Percentiles rank a stretch among this genome's conserved stretches.
These are phyloP conservation scores for Neurospora pannonica DNA, from an alignment of 495 filamentous ascomycete species.

Conservation along the genomic window DNA sequence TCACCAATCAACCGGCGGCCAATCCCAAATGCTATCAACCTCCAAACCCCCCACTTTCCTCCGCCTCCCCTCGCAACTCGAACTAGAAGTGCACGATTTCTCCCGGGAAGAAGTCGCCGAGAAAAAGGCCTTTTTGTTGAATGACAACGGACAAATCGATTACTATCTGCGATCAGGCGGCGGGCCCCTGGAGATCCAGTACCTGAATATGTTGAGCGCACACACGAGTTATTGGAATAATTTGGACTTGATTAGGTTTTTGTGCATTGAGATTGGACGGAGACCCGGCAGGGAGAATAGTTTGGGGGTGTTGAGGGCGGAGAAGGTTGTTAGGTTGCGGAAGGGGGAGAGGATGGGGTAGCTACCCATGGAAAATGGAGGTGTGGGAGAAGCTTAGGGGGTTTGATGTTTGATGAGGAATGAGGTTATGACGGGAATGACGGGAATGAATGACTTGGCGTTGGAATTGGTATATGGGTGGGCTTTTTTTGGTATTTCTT, in stretches of 20 bases:
- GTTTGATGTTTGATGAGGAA: background rate
- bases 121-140: slow-evolving; percentile 74
- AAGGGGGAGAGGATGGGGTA: slow-evolving; percentile 10
- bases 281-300: slow-evolving; percentile 59
- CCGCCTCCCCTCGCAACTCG: slow-evolving; percentile 80
- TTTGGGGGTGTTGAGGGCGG: slow-evolving; percentile 58
- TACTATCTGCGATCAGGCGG: slow-evolving; percentile 72
- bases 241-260: slow-evolving; percentile 73
- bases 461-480: background rate
- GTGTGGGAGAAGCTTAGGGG: too few relatives aligned
- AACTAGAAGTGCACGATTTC: slow-evolving; percentile 94
- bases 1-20: background rate
- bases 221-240: slow-evolving; percentile 90
- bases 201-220: slow-evolving; percentile 94
- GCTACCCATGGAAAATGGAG: background rate
- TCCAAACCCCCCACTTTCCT: slow-evolving; percentile 29
- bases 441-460: background rate
- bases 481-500: background rate
- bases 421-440: background rate
- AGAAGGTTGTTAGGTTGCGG: slow-evolving; percentile 47
- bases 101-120: slow-evolving; percentile 87
- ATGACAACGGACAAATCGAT: slow-evolving; percentile 94
- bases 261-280: slow-evolving; percentile 80
- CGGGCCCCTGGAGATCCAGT: slow-evolving; percentile 84
- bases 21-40: background rate